These are phyloP conservation scores for Ceratocystiopsis sp. DNA, from an alignment of 2,329 filamentous ascomycete genomes.

Conservation along the genomic window DNA sequence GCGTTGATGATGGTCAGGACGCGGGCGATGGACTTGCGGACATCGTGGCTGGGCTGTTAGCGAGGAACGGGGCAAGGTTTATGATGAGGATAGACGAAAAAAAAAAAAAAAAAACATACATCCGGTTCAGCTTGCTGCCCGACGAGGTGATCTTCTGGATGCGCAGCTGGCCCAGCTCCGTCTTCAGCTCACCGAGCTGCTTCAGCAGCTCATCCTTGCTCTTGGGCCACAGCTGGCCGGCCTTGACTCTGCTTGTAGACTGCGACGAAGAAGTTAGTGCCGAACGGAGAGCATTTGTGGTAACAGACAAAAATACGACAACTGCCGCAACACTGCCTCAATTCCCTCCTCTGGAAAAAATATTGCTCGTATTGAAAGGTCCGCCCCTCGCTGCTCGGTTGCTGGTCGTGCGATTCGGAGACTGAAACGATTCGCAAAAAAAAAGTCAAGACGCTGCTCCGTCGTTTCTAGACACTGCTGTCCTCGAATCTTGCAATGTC, in stretches of 20 bases:
- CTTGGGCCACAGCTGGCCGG: slow-evolving; percentile 95
- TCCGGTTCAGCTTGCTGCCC: slow-evolving; percentile 91
- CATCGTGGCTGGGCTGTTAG: slow-evolving; percentile 58
- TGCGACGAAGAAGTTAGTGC: slow-evolving; percentile 13
- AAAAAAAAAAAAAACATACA: slow-evolving; percentile 42
- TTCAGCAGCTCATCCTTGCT: slow-evolving; percentile 96
- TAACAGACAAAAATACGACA: no score
- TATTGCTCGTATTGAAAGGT: no score
- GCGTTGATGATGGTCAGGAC: slow-evolving; percentile 99
- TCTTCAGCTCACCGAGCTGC: slow-evolving; percentile 90
- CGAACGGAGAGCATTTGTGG: no score
- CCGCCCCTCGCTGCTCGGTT: no score
- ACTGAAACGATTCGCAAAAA: no score
- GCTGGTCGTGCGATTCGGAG: no score
- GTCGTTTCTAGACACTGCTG: no score
- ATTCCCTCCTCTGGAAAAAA: no score
- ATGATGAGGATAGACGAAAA: not conserved
- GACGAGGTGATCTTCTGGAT: slow-evolving; percentile 97
- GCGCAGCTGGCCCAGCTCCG: slow-evolving; percentile 87
- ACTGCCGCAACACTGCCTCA: no score
- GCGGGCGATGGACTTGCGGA: slow-evolving; percentile 98
- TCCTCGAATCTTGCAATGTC: no score
- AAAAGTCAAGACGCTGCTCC: no score
- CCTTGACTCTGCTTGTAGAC: slow-evolving; percentile 66
- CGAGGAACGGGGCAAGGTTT: no score